Evolutionary conservation across 169 alveolate species (phyloP), one percentile per base, ranked within the genome.

Genomic region (Eimeria praecox): DNA sequence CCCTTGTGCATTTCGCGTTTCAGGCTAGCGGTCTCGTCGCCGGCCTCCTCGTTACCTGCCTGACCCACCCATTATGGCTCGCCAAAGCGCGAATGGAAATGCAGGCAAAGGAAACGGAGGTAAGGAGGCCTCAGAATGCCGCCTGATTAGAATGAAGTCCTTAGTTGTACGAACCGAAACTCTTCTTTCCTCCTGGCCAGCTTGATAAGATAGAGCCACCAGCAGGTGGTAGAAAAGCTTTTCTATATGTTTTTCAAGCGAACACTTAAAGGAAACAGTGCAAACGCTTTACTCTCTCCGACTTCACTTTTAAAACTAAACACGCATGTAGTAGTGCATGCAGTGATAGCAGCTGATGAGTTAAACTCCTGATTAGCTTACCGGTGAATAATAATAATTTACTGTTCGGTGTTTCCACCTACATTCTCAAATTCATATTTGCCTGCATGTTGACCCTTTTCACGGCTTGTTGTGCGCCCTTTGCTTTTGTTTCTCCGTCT

Each of bases 81-180:
- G 92, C 89, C 52, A 94, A 94, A 52, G 95, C 96, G 35, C 96
- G 96, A 33, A 94, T 94, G 95, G 96, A 94, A 82, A 88, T 94
- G 95, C 96, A 94, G 30, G 95, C 95, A 40, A 85, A 77, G 42
- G 96, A 94, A 52, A 59, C 95, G 5, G 82, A 85, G 95, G 96
- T 94, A 66, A 30, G 96, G 40, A 80, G 64, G 64, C 64, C 9
- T 24, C 30, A 30, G 33, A 40, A 3, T 77, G 40, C 44, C 35
- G 87, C 35, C 64, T 5, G 66, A 44, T 42, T 24, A 35, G 4
- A 44, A 35, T 44, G 3, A 44, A 77, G 64, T 44, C 35, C 59
- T 40, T 27, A 40, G 62, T 40, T 77, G 64, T 10, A 77, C 42
- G 87, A 42, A 18, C 85, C 24, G 12, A 49, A 12, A 9, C 77